Evolutionary conservation across 345 rosid genomes (phyloP), one percentile per base, ranked within the genome.

Genomic region (Excoecaria cochinchinensis): DNA sequence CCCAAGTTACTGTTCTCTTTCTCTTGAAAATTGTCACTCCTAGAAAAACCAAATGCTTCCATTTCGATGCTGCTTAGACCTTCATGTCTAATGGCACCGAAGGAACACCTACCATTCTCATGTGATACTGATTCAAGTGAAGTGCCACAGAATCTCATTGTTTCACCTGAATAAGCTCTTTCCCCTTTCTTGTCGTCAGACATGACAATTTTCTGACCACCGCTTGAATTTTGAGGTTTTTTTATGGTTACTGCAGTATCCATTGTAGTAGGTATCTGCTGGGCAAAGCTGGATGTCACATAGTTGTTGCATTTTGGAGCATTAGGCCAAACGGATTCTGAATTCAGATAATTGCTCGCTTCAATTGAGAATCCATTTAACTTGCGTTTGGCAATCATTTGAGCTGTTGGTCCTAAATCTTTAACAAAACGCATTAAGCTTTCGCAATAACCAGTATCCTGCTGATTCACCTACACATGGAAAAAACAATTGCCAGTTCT

Each of bases 381-480:
- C 67, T 89, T 90, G 69, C 70, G 71, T 47, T 62, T 38, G 8
- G 90, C 86, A 44, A 87, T 63, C 78, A 71, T 86, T 73, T 68
- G 80, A 19, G 82, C 90, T 12, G 85, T 83, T 58, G 89, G 86
- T 51, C 90, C 95, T 46, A 90, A 78, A 78, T 83, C 82, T 77
- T 79, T 84, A 61, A 74, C 79, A 71, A 87, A 88, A 73, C 76
- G 16, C 88, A 74, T 79, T 69, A 88, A 80, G 75, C 86, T 78
- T 72, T 87, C 79, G 55, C 52, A 36, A 70, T 87, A 88, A 48
- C 85, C 65, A 38, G 74, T 76, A 22, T 76, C 79, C 73, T 67
- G 78, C 77, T 75, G 82, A 59, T 79, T 73, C 71, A 81, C 83
- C 90, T 90, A 69, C 68, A 70, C 4, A 52, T 0, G 44, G 36